Evolutionary conservation across 306 rosid genomes (phyloP).

Genomic region (Medicago truncatula): MtrunA17r5.0-ANR NC_053047.1:10848501-10849000

Average conservation of each 20-base stretch:
- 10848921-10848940: background rate
- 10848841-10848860: too few relatives aligned
- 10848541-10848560: background rate
- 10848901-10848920: background rate
- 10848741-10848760: background rate
- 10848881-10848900: too few relatives aligned
- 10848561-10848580: too few relatives aligned
- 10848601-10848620: background rate
- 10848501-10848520: background rate
- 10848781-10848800: background rate
- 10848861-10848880: too few relatives aligned
- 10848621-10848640: background rate
- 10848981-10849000: conserved; percentile 55
- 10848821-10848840: too few relatives aligned
- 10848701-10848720: background rate
- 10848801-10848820: background rate
- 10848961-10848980: background rate
- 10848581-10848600: background rate
- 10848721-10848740: background rate
- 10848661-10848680: background rate
- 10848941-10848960: background rate
- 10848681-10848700: background rate
- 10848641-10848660: background rate
- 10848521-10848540: too few relatives aligned
- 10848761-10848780: too few relatives aligned